Evolutionary conservation across 2,329 filamentous ascomycete genomes (phyloP).

Genomic region (Ophiostoma novo-ulmi): DNA sequence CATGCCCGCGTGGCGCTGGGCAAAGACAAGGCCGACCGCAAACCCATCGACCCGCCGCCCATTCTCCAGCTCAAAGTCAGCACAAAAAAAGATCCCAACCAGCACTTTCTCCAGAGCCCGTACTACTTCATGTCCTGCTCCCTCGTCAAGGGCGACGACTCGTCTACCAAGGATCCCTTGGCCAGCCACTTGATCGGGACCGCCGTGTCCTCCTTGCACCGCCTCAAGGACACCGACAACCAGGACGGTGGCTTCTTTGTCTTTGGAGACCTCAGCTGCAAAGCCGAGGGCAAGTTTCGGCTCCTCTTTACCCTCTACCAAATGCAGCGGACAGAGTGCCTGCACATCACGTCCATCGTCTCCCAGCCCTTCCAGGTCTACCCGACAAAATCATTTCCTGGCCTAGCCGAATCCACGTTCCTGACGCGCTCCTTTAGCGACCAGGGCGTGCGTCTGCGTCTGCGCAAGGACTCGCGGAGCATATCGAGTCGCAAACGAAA

Average conservation of each 20-base stretch:
- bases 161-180: constrained; percentile 38
- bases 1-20: constrained; percentile 63
- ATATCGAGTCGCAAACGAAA: constrained; percentile 46
- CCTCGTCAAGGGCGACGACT: constrained; percentile 40
- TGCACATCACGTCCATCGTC: constrained; percentile 40
- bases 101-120: constrained; percentile 51
- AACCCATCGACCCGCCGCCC: constrained; percentile 82
- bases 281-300: constrained; percentile 64
- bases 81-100: constrained; percentile 42
- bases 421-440: constrained; percentile 83
- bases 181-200: constrained; percentile 62
- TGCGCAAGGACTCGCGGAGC: constrained; percentile 74
- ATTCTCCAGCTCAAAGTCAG: constrained; percentile 65
- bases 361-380: constrained; percentile 65
- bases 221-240: constrained; percentile 73
- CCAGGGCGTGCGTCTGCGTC: constrained; percentile 74
- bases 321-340: constrained; percentile 44
- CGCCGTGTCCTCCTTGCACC: constrained; percentile 73
- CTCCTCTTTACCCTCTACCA: constrained; percentile 76
- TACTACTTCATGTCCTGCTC: constrained; percentile 47
- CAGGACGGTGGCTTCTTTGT: constrained; percentile 81
- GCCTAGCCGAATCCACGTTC: constrained; percentile 60
- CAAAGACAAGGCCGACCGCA: constrained; percentile 75
- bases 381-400: constrained; percentile 57
- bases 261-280: constrained; percentile 82